A percentile compares a stretch with the other conserved stretches of the same genome.
Evolutionary conservation across 140 eudicot species (phyloP).

Genomic region (Oenanthe javanica): DNA sequence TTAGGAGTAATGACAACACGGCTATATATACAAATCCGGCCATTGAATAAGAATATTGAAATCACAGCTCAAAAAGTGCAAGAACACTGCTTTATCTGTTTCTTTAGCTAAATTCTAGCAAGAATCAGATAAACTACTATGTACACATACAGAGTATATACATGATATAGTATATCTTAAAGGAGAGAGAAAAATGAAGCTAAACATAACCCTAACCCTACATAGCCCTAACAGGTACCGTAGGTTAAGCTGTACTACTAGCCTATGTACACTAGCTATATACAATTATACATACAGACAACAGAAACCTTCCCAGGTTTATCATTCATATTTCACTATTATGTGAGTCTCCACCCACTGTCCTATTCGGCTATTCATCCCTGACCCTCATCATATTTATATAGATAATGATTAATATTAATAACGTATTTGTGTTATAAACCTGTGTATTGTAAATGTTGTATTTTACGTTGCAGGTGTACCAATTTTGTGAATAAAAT

Average conservation of each 20-base stretch:
- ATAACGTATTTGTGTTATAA: neutral
- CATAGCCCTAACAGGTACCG: neutral
- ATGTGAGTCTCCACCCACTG: constrained; percentile 9
- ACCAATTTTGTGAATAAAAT: neutral
- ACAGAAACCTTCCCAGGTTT: constrained; percentile 7
- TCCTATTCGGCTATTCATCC: neutral
- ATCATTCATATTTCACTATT: constrained; percentile 9
- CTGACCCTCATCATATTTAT: neutral
- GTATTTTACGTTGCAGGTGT: neutral
- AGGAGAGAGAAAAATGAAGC: constrained; percentile 13
- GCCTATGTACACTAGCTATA: neutral
- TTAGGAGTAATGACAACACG: neutral
- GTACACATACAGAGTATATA: neutral
- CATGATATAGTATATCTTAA: too few relatives aligned
- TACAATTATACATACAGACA: neutral
- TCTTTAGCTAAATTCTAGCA: neutral
- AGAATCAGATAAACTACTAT: neutral
- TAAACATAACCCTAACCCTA: constrained; percentile 9
- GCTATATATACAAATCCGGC: neutral
- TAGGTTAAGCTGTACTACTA: constrained; percentile 7
- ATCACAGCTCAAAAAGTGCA: constrained; percentile 15
- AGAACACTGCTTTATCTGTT: neutral
- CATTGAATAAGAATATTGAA: neutral
- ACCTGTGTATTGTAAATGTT: neutral
- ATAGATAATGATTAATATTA: neutral